Evolutionary conservation across 2,329 filamentous ascomycete species (phyloP).

Genomic region (Drechslerella dactyloides): DNA sequence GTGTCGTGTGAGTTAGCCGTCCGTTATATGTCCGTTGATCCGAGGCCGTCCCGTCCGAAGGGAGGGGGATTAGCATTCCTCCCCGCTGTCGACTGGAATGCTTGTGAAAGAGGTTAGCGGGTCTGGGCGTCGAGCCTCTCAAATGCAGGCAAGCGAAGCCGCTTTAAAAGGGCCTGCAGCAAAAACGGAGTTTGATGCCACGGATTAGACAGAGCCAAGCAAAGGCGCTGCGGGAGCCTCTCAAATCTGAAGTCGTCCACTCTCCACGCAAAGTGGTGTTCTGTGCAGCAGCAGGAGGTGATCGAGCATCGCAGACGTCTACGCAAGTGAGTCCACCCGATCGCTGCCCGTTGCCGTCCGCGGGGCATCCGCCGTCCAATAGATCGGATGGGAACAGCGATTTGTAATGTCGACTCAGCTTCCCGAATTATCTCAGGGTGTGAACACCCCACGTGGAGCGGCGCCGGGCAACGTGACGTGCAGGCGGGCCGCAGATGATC

Average conservation of each 20-base stretch:
- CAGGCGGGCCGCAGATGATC: background rate
- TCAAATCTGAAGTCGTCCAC: too few species aligned
- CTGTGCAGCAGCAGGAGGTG: too few species aligned
- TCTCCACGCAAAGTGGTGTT: too few species aligned
- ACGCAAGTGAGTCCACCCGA: too few species aligned
- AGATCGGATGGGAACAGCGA: too few species aligned
- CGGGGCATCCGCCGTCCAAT: too few species aligned
- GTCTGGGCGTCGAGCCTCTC: background rate
- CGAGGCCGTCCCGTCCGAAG: background rate
- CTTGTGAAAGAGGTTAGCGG: background rate
- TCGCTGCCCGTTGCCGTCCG: background rate
- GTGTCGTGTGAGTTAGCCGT: background rate
- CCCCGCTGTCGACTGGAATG: constrained; percentile 3
- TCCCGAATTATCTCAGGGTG: background rate
- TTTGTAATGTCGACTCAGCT: too few species aligned
- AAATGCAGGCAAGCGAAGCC: background rate
- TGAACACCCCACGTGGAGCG: constrained; percentile 4
- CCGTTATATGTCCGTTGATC: background rate
- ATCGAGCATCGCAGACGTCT: too few species aligned
- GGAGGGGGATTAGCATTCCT: background rate
- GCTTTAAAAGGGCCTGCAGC: background rate
- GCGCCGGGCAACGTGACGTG: constrained; percentile 1
- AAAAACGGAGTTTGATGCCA: background rate
- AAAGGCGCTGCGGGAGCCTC: too few species aligned
- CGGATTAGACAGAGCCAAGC: too few species aligned